Base-by-base conservation (phyloP, 116 monocot genomes). In the Trichopus zeylanicus region DNA sequence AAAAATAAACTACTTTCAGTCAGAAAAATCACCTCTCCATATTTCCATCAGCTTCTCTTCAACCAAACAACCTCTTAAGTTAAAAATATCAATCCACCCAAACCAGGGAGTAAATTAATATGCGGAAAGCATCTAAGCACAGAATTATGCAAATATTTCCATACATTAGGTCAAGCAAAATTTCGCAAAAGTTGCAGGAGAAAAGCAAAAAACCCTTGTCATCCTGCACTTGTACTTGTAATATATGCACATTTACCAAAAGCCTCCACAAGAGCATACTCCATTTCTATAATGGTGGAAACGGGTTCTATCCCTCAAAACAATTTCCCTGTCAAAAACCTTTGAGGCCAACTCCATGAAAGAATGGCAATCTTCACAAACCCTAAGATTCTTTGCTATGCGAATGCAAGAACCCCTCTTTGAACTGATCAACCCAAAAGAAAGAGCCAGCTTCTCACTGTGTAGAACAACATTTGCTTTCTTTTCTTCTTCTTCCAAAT, bases 321-420 rank as follows among this genome's bases (percentile, higher is more conserved):
- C 37, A 59, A 81, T 72, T 57, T 77, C 76, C 60, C 68, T 76
- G 7, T 47, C 23, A 61, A 56, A 69, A 20, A 66, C 61, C 65
- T 56, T 73, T 12, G 77, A 76, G 1, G 59, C 76, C 49, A 76
- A 59, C 65, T 73, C 76, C 56, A 81, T 66, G 58, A 81, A 81
- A 31, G 29, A 60, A 31, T 81, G 81, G 57, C 81, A 81, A 64
- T 76, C 81, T 51, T 73, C 68, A 25, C 81, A 81, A 46, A 77
- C 55, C 56, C 76, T 72, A 21, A 81, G 60, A 62, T 81, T 81
- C 65, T 81, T 81, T 1, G 64, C 37, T 33, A 81, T 73, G 4
- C 73, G 54, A 72, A 81, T 61, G 42, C 49, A 66, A 12, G 66
- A 63, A 5, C 77, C 73, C 9, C 29, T 52, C 8, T 5, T 30